Conservation (phyloP, 495 filamentous ascomycete species). For the Daldinia decipiens region DNA sequence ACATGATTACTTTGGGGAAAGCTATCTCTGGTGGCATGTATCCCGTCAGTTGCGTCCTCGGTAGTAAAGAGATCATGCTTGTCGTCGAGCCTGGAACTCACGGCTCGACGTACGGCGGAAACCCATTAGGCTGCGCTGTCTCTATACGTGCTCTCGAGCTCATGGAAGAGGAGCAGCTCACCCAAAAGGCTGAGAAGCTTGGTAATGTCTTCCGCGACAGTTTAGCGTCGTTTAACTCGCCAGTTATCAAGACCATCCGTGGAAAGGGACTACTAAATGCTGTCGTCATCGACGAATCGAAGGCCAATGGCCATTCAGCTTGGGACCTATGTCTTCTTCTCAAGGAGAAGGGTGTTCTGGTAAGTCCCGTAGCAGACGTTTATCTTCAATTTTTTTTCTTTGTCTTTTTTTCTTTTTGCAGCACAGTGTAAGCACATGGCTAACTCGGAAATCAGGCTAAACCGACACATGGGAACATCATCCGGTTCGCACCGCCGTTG, state of each 20-base stretch:
- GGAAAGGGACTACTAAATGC: constrained; percentile 97
- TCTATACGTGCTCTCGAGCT: constrained; percentile 96
- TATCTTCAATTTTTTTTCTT: no score
- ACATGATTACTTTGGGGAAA: constrained; percentile 94
- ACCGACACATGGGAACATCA: constrained; percentile 98
- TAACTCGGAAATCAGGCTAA: constrained; percentile 76
- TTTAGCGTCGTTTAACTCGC: constrained; percentile 72
- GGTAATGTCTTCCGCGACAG: constrained; percentile 87
- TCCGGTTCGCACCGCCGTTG: constrained; percentile 88
- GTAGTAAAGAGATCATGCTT: constrained; percentile 92
- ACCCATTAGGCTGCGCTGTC: constrained; percentile 95
- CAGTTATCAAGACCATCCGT: constrained; percentile 83
- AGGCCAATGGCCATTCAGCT: constrained; percentile 84
- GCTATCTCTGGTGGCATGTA: constrained; percentile 99
- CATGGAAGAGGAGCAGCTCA: constrained; percentile 88
- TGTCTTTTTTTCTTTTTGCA: constrained; percentile 14
- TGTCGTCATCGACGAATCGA: constrained; percentile 92
- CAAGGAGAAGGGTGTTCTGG: constrained; percentile 94
- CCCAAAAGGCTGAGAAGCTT: constrained; percentile 79
- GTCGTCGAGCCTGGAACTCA: constrained; percentile 97
- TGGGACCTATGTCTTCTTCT: constrained; percentile 97
- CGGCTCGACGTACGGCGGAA: constrained; percentile 96
- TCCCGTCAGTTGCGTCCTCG: constrained; percentile 93
- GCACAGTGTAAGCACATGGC: constrained; percentile 29
- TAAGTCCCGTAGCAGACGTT: constrained; percentile 54